Base-by-base conservation (phyloP, 371 early-diverging fungal species). In the Globomyces sp. region DNA sequence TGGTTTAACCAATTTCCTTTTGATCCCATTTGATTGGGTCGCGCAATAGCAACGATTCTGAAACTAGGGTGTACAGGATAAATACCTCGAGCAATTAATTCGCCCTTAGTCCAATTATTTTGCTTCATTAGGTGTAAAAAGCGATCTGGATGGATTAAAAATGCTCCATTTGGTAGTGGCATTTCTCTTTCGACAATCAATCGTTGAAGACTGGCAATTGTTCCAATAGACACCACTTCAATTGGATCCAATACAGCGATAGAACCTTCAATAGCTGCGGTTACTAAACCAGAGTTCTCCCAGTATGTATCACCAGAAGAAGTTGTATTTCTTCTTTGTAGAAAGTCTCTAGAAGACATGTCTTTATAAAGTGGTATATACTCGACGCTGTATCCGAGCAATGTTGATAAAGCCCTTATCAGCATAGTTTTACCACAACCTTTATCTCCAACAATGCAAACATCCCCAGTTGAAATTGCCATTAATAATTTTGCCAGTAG, bases 381-480 rank as follows among this genome's bases (percentile, higher is more conserved):
- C 58, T 90, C 89, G 48, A 85, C 80, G 24, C 79, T 78, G 69
- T 89, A 90, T 9, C 92, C 91, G 44, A 91, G 75, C 24, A 84
- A 77, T 50, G 77, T 76, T 13, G 86, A 86, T 70, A 92, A 89
- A 51, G 87, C 83, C 3, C 89, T 79, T 48, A 91, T 78, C 4
- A 91, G 70, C 2, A 89, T 86, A 48, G 87, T 85, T 68, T 91
- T 92, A 6, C 93, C 93, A 24, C 84, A 86, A 62, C 92, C 92
- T 70, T 91, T 91, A 43, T 83, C 84, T 13, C 92, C 93, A 40
- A 91, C 74, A 43, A 92, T 69, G 64, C 88, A 88, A 11, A 92
- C 82, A 73, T 91, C 90, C 2, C 83, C 84, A 37, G 84, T 77
- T 10, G 88, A 77, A 71, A 91, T 90, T 0, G 87, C 77, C 36